Evolutionary conservation across 78 protist species (phyloP).

Genomic region (Protostelium mycophagum): DNA sequence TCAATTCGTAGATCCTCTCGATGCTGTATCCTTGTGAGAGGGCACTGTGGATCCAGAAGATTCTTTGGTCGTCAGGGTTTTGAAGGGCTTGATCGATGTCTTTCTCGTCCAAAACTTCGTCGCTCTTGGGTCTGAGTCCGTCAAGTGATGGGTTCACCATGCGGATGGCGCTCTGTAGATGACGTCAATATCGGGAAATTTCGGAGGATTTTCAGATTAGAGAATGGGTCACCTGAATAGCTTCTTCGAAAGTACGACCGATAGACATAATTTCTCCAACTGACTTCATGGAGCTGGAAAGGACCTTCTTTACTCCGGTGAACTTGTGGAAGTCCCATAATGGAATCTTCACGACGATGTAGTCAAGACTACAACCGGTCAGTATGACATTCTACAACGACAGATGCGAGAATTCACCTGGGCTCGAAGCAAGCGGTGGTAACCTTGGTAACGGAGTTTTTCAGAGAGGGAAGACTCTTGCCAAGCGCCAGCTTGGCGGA

Average conservation of each 20-base stretch:
- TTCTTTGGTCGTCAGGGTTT: slow-evolving; percentile 80
- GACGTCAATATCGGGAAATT: too few species aligned
- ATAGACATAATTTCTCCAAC: slow-evolving; percentile 98
- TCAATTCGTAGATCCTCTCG: slow-evolving; percentile 74
- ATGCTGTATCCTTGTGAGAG: slow-evolving; percentile 73
- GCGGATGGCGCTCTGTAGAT: slow-evolving; percentile 48
- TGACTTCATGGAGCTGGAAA: slow-evolving; percentile 89
- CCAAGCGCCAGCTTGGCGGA: slow-evolving; percentile 95
- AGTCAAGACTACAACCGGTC: slow-evolving; percentile 71
- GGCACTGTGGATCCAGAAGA: slow-evolving; percentile 79
- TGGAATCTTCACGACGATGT: slow-evolving; percentile 89
- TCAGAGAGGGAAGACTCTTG: slow-evolving; percentile 44
- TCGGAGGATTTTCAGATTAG: slow-evolving; percentile 75
- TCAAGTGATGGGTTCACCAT: slow-evolving; percentile 25
- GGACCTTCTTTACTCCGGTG: slow-evolving; percentile 52
- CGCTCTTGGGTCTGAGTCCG: neutral
- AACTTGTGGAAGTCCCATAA: slow-evolving; percentile 87
- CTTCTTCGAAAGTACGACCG: slow-evolving; percentile 94
- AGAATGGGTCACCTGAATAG: too few species aligned
- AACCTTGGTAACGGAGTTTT: slow-evolving; percentile 82
- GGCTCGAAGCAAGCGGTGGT: slow-evolving; percentile 97
- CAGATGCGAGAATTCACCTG: neutral
- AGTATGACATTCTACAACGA: neutral
- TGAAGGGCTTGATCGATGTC: slow-evolving; percentile 56
- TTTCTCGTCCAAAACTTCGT: neutral